These are phyloP conservation scores for Akebia trifoliata DNA, from an alignment of 164 flowering plant species.

Conservation along the genomic window DNA sequence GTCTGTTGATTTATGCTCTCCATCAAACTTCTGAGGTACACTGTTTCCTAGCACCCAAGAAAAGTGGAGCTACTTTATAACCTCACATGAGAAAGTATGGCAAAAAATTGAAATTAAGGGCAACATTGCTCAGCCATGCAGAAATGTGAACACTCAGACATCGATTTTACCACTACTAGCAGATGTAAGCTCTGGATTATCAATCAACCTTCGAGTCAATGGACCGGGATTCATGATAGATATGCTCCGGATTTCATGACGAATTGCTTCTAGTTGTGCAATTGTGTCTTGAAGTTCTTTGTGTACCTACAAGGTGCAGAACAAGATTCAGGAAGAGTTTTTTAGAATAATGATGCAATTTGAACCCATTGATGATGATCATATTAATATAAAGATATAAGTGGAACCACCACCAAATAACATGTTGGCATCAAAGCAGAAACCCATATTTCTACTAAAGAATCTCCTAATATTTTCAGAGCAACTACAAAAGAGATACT, in stretches of 20 bases:
- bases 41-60: conserved; percentile 10
- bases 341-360: background rate
- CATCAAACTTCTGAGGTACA: conserved; percentile 22
- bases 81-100: background rate
- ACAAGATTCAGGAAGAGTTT: background rate
- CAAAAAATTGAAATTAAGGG: background rate
- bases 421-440: too few species aligned
- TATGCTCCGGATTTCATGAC: conserved; percentile 70
- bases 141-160: background rate
- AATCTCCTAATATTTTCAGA: too few species aligned
- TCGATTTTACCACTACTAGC: conserved; percentile 25
- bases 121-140: background rate
- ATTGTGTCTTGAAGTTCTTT: conserved; percentile 88
- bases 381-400: too few species aligned
- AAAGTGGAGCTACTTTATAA: background rate
- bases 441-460: too few species aligned
- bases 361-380: too few species aligned
- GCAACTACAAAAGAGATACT: too few species aligned
- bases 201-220: conserved; percentile 53
- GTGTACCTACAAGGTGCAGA: conserved; percentile 52
- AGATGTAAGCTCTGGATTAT: conserved; percentile 28
- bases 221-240: conserved; percentile 80
- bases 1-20: conserved; percentile 16
- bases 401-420: too few species aligned
- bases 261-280: conserved; percentile 85